A percentile compares a stretch with the other conserved stretches of the same genome.
Evolutionary conservation across 768 basidiomycete genomes (phyloP).

Genomic region (Leccinum boreale): DNA sequence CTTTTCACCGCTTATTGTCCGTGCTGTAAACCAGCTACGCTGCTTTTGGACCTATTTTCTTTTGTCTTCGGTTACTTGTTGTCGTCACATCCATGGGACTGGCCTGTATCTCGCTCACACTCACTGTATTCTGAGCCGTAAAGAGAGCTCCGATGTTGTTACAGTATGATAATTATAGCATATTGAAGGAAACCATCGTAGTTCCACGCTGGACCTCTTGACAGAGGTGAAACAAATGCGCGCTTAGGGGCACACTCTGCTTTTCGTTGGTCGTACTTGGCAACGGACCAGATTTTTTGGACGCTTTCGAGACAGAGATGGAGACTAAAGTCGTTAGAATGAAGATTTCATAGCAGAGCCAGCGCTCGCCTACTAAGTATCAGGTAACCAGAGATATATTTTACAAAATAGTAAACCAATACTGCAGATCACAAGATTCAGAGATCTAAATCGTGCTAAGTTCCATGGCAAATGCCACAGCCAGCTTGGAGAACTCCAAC

Average conservation of each 20-base stretch:
- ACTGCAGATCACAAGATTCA: background rate
- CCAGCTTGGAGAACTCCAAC: slow-evolving; percentile 84
- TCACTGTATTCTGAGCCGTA: background rate
- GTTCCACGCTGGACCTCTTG: too few relatives aligned
- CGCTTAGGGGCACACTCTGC: too few relatives aligned
- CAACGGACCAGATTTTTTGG: too few relatives aligned
- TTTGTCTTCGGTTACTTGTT: background rate
- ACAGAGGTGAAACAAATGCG: too few relatives aligned
- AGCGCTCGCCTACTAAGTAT: background rate
- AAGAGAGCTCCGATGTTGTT: background rate
- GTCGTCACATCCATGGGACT: background rate
- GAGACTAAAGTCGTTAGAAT: too few relatives aligned
- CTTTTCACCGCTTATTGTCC: background rate
- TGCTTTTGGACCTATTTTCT: background rate
- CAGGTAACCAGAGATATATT: background rate
- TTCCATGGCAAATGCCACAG: slow-evolving; percentile 76
- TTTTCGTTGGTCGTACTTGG: too few relatives aligned
- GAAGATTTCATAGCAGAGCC: background rate
- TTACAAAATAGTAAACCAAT: background rate
- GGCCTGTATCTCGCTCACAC: too few relatives aligned
- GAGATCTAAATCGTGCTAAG: slow-evolving; percentile 44
- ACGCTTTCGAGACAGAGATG: too few relatives aligned
- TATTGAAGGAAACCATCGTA: too few relatives aligned
- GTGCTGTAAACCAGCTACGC: too few relatives aligned
- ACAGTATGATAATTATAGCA: background rate